These are phyloP conservation scores for Aspergillus fijiensis DNA, from an alignment of 2,329 filamentous ascomycete species.

Conservation along the genomic window DNA sequence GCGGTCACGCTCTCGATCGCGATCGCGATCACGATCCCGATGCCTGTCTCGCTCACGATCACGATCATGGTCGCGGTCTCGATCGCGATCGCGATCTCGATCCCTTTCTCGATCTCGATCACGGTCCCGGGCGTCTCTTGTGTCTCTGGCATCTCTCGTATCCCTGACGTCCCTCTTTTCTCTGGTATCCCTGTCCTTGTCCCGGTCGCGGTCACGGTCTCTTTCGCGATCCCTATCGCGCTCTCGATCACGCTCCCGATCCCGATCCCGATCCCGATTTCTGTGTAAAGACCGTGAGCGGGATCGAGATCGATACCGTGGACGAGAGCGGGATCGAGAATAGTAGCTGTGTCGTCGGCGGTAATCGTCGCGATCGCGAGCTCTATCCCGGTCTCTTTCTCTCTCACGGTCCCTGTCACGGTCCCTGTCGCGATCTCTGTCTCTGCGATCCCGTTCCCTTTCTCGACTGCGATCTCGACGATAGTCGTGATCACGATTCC, in stretches of 20 bases:
- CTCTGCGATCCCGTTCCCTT: conserved; percentile 22
- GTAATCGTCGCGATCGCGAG: conserved; percentile 21
- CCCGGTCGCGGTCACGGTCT: conserved; percentile 14
- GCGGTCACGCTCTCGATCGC: conserved; percentile 1
- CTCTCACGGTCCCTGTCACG: conserved; percentile 14
- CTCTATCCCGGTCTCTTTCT: conserved; percentile 12
- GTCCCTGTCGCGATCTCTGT: conserved; percentile 15
- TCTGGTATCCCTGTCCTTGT: conserved; percentile 12
- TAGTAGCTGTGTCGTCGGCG: conserved; percentile 26
- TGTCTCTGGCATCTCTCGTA: background rate
- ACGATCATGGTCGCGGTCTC: conserved; percentile 11
- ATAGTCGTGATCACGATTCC: conserved; percentile 17
- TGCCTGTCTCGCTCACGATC: conserved; percentile 13
- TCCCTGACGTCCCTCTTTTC: background rate
- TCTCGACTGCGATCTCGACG: conserved; percentile 20
- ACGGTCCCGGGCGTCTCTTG: conserved; percentile 1
- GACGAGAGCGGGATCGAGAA: conserved; percentile 27
- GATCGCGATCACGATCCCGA: background rate
- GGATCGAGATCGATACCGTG: conserved; percentile 11
- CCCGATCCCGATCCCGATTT: conserved; percentile 13
- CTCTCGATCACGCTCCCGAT: conserved; percentile 9
- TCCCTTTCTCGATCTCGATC: conserved; percentile 13
- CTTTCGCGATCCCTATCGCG: conserved; percentile 10
- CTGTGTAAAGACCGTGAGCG: conserved; percentile 12
- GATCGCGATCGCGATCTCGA: conserved; percentile 12